phyloP scores from a whole-genome alignment of 2,329 filamentous ascomycete species.

The Aspergillus aculeatus region DNA sequence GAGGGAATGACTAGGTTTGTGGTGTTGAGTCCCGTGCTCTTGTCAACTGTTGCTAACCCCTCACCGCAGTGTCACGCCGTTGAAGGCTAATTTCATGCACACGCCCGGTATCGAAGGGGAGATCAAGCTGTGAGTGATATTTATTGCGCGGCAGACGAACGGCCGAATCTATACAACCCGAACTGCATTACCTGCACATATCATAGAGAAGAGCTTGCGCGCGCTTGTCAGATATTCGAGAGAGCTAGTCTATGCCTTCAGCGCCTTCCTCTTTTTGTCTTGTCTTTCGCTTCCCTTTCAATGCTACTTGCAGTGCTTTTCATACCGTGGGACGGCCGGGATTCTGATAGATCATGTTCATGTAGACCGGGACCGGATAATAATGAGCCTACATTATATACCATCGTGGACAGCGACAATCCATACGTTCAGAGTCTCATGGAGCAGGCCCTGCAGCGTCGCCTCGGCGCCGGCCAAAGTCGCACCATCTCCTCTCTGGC shows the following conservation, averaged over 20 bases:
- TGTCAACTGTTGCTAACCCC: conserved; percentile 9
- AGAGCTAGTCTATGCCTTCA: conserved; percentile 29
- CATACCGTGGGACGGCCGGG: conserved; percentile 11
- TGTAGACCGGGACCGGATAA: conserved; percentile 39
- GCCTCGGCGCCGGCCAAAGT: conserved; percentile 57
- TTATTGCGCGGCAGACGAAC: conserved; percentile 10
- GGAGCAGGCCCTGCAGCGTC: conserved; percentile 64
- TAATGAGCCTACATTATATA: conserved; percentile 56
- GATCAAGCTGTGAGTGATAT: conserved; percentile 74
- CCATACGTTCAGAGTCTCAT: conserved; percentile 86
- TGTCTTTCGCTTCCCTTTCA: conserved; percentile 13
- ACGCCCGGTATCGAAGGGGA: conserved; percentile 65
- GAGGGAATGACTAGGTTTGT: conserved; percentile 78
- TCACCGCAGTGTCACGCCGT: conserved; percentile 70
- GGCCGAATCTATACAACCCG: conserved; percentile 20
- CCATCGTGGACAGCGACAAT: conserved; percentile 81
- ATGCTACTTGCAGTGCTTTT: background rate
- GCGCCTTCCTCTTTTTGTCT: conserved; percentile 10
- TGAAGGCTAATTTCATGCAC: conserved; percentile 92
- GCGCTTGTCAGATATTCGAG: conserved; percentile 25
- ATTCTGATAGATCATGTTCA: conserved; percentile 35
- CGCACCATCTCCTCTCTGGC: conserved; percentile 54
- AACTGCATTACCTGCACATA: conserved; percentile 16
- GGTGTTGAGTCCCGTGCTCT: background rate
- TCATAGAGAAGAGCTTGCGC: conserved; percentile 22